Percentiles rank a stretch among this genome's conserved stretches.
Evolutionary conservation across 2,329 filamentous ascomycete species (phyloP).

Genomic region (Dothideomycetes sp.): DNA sequence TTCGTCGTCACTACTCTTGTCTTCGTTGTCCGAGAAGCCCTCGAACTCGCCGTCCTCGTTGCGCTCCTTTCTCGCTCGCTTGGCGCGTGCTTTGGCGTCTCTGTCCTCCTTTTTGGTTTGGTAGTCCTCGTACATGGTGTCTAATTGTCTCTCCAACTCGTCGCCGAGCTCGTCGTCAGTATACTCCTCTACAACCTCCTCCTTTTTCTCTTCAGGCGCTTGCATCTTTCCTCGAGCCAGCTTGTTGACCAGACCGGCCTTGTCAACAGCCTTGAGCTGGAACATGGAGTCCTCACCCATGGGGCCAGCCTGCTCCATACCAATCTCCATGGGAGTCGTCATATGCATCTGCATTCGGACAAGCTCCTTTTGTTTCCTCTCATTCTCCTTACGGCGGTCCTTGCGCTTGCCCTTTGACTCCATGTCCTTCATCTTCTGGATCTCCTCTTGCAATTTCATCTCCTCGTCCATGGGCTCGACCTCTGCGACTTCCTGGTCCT

Average conservation of each 20-base stretch:
- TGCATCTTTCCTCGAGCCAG: constrained; percentile 67
- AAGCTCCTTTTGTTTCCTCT: constrained; percentile 87
- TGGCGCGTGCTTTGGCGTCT: constrained; percentile 83
- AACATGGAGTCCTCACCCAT: constrained; percentile 78
- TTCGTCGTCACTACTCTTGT: constrained; percentile 43
- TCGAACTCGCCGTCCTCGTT: constrained; percentile 85
- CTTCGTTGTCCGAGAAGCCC: constrained; percentile 63
- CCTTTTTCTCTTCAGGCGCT: constrained; percentile 37
- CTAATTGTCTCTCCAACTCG: constrained; percentile 70
- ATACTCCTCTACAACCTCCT: constrained; percentile 38
- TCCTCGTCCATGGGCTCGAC: constrained; percentile 93
- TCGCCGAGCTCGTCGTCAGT: constrained; percentile 67
- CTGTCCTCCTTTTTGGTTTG: constrained; percentile 65
- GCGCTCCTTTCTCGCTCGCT: constrained; percentile 65
- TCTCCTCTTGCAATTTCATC: constrained; percentile 75
- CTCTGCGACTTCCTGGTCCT: constrained; percentile 58
- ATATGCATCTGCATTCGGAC: constrained; percentile 97
- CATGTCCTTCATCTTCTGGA: constrained; percentile 71
- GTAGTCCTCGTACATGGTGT: constrained; percentile 78
- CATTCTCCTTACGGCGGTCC: constrained; percentile 77
- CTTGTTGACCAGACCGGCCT: constrained; percentile 56
- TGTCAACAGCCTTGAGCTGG: constrained; percentile 69
- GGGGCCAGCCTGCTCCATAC: constrained; percentile 74
- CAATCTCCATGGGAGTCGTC: constrained; percentile 90
- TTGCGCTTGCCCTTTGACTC: constrained; percentile 68